phyloP scores from a whole-genome alignment of 192 early-diverging fungal species.

The Backusella psychrophila region DNA sequence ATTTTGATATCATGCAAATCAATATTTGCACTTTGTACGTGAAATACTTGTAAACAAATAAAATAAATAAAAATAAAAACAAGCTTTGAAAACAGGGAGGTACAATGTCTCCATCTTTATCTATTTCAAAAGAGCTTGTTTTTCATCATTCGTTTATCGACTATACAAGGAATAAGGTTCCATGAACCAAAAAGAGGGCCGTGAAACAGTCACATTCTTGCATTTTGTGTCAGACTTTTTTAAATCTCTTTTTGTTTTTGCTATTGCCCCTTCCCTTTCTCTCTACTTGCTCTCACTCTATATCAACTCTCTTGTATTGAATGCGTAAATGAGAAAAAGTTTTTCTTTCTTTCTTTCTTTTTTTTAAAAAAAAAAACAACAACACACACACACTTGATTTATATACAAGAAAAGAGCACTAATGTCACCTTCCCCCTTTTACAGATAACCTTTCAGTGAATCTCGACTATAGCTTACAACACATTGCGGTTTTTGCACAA shows the following conservation, averaged over 20 bases:
- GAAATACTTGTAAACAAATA: too few species aligned
- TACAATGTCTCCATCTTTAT: too few species aligned
- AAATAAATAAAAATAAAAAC: too few species aligned
- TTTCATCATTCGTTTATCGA: too few species aligned
- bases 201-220: background rate
- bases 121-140: too few species aligned
- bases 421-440: background rate
- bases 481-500: slow-evolving; percentile 4
- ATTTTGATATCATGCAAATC: background rate
- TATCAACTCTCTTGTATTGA: background rate
- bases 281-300: background rate
- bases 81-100: too few species aligned
- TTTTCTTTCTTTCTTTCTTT: too few species aligned
- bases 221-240: background rate
- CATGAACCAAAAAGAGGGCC: background rate
- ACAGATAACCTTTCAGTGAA: slow-evolving; percentile 13
- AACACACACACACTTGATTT: background rate
- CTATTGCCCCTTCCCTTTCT: background rate
- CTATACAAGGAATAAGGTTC: background rate
- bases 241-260: background rate
- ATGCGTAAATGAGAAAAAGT: background rate
- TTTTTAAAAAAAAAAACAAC: too few species aligned
- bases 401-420: background rate
- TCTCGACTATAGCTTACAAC: background rate
- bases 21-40: too few species aligned